Percentiles rank a stretch among this genome's conserved stretches.
phyloP scores from a whole-genome alignment of 345 rosid genomes.

The Salix purpurea region DNA sequence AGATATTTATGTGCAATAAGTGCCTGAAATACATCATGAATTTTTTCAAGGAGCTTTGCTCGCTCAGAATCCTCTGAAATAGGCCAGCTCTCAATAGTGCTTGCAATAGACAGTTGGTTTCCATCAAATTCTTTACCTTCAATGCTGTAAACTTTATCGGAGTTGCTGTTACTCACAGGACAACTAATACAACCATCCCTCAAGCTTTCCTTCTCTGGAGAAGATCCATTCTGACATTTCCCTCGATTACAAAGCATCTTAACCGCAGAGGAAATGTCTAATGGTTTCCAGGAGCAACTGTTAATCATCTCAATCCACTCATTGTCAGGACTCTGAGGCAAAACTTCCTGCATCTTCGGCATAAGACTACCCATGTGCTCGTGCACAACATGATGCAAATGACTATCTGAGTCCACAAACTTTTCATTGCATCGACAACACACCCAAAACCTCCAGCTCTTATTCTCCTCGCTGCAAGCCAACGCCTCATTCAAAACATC shows the following conservation, averaged over 20 bases:
- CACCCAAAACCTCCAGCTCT: constrained; percentile 76
- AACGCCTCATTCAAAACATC: constrained; percentile 62
- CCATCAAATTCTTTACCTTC: constrained; percentile 42
- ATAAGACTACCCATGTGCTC: constrained; percentile 70
- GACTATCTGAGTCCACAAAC: constrained; percentile 57
- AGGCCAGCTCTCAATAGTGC: constrained; percentile 62
- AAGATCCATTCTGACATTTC: constrained; percentile 43
- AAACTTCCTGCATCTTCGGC: constrained; percentile 67
- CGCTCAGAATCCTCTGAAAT: constrained; percentile 66
- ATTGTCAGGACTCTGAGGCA: constrained; percentile 64
- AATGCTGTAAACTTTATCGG: constrained; percentile 25
- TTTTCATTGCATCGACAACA: constrained; percentile 66
- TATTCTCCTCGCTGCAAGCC: constrained; percentile 49
- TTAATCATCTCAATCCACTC: constrained; percentile 74
- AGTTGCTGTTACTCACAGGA: constrained; percentile 24
- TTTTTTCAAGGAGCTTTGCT: constrained; percentile 70
- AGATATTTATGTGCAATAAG: constrained; percentile 78
- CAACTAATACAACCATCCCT: constrained; percentile 39
- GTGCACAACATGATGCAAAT: constrained; percentile 75
- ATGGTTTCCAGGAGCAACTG: constrained; percentile 74
- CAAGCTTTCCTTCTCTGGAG: constrained; percentile 52
- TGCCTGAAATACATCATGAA: constrained; percentile 55
- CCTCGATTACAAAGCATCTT: constrained; percentile 51
- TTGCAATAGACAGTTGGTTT: constrained; percentile 27
- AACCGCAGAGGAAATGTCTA: constrained; percentile 62